phyloP scores from a whole-genome alignment of 2,329 filamentous ascomycete genomes.

The Trichoderma endophyticum region DNA sequence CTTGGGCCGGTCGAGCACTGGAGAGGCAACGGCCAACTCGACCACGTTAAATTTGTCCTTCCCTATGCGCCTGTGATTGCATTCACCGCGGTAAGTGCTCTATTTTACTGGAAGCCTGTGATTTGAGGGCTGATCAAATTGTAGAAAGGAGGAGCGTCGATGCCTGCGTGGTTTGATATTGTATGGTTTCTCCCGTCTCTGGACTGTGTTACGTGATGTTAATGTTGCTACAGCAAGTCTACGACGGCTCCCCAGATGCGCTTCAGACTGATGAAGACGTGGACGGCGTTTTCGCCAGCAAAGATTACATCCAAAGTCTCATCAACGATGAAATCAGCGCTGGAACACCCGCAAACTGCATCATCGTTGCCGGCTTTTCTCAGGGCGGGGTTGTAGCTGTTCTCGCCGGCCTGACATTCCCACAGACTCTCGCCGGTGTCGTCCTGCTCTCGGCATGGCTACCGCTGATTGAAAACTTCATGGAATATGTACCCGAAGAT shows the following conservation, averaged over 20 bases:
- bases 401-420: conserved; percentile 71
- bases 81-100: conserved; percentile 58
- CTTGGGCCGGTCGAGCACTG: conserved; percentile 81
- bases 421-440: conserved; percentile 75
- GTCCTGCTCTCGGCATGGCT: conserved; percentile 82
- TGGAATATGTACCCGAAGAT: conserved; percentile 35
- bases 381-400: conserved; percentile 89
- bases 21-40: conserved; percentile 73
- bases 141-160: conserved; percentile 70
- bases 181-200: conserved; percentile 37
- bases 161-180: conserved; percentile 90
- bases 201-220: not conserved
- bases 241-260: conserved; percentile 5
- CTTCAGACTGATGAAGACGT: conserved; percentile 56
- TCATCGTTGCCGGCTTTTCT: conserved; percentile 84
- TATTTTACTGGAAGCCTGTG: not conserved
- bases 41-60: conserved; percentile 90
- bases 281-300: conserved; percentile 67
- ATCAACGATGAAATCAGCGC: conserved; percentile 72
- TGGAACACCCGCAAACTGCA: conserved; percentile 76
- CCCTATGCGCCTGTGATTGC: conserved; percentile 86
- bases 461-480: conserved; percentile 55
- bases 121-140: not conserved
- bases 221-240: conserved; percentile 2
- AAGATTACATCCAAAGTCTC: conserved; percentile 72